Evolutionary conservation across 768 basidiomycete species (phyloP).

Genomic region (Kwoniella dejecticola): DNA sequence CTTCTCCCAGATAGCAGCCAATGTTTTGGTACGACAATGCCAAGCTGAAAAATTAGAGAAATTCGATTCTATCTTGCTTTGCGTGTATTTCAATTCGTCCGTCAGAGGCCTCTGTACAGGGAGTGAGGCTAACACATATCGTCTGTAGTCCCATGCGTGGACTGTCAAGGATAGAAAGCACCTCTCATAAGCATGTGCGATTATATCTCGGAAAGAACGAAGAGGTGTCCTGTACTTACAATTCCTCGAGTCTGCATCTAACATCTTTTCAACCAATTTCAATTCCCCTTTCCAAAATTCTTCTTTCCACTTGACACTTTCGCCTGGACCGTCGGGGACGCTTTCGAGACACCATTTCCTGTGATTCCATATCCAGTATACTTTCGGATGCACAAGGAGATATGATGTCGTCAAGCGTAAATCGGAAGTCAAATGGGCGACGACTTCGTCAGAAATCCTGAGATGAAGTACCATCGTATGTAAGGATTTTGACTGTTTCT

Average conservation of each 20-base stretch:
- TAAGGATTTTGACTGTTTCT: neutral
- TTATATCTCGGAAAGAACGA: no score
- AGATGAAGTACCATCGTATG: no score
- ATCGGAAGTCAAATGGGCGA: constrained; percentile 70
- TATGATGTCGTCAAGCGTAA: constrained; percentile 76
- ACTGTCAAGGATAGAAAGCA: no score
- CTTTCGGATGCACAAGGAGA: constrained; percentile 84
- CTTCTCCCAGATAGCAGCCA: constrained; percentile 66
- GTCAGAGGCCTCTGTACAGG: constrained; percentile 60
- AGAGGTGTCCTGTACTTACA: constrained; percentile 63
- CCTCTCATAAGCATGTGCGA: no score
- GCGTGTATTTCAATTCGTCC: constrained; percentile 82
- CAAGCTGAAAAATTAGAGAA: constrained; percentile 99
- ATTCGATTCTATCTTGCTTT: constrained; percentile 84
- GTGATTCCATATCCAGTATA: constrained; percentile 99
- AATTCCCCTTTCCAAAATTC: constrained; percentile 83
- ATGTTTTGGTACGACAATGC: constrained; percentile 91
- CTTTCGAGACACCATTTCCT: constrained; percentile 90
- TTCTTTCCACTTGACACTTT: constrained; percentile 64
- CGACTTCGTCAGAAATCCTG: constrained; percentile 65
- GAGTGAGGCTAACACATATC: constrained; percentile 76
- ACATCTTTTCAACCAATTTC: constrained; percentile 85
- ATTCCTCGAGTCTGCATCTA: constrained; percentile 86
- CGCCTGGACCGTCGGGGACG: constrained; percentile 71
- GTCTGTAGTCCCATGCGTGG: constrained; percentile 90